Conservation (phyloP, 495 filamentous ascomycete species). For the Trichoderma orchidacearum region DNA sequence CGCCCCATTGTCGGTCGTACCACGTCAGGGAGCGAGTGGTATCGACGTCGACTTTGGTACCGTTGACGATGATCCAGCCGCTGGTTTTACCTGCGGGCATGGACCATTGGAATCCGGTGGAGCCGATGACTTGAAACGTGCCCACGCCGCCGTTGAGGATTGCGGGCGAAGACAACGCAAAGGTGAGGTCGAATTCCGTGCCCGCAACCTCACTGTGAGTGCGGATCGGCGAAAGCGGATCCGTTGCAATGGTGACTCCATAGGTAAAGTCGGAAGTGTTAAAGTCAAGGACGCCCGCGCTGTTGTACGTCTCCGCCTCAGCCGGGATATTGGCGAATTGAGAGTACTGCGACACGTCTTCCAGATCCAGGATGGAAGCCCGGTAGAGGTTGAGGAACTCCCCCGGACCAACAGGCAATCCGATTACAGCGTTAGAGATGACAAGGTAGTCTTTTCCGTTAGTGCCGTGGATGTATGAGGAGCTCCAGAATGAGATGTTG, state of each 20-base stretch:
- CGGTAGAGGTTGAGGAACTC: background rate
- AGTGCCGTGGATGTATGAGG: background rate
- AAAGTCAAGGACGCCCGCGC: background rate
- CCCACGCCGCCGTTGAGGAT: background rate
- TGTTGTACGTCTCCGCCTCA: background rate
- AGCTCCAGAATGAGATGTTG: background rate
- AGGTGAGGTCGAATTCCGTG: background rate
- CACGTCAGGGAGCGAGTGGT: background rate
- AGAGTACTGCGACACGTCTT: background rate
- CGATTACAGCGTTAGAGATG: background rate
- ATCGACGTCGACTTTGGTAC: background rate
- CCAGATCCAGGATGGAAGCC: background rate
- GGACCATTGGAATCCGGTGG: background rate
- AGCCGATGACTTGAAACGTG: background rate
- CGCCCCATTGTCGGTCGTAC: slow-evolving; percentile 2
- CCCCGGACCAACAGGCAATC: background rate
- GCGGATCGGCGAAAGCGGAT: background rate
- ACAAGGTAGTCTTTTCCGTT: background rate
- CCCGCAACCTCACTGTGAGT: background rate
- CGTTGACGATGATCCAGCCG: background rate
- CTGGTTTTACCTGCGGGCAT: background rate
- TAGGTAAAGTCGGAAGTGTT: background rate
- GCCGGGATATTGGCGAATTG: background rate
- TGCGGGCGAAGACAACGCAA: background rate
- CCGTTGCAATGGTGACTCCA: background rate